Conservation (phyloP, 768 basidiomycete species). For the Lentinus brumalis region DNA sequence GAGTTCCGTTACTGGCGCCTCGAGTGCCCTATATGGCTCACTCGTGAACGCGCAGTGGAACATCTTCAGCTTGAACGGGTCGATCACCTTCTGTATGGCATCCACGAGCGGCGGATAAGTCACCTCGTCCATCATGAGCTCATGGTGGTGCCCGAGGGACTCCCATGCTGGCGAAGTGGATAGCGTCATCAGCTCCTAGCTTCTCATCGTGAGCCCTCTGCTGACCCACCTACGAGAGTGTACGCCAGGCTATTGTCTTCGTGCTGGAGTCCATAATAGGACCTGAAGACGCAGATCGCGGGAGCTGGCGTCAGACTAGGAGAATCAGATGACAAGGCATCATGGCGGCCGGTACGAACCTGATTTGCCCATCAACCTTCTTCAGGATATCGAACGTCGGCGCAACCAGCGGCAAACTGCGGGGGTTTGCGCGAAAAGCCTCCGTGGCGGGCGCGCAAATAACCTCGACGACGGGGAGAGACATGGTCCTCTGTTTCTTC, state of each 20-base stretch:
- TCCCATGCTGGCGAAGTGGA: slow-evolving; percentile 13
- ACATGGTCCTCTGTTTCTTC: too few relatives aligned
- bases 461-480: slow-evolving; percentile 13
- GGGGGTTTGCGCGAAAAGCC: slow-evolving; percentile 10
- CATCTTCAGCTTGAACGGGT: background rate
- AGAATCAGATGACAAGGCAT: background rate
- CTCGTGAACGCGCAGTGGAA: slow-evolving; percentile 10
- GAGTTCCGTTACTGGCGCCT: slow-evolving; percentile 16
- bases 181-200: background rate
- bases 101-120: slow-evolving; percentile 8
- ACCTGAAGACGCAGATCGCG: background rate
- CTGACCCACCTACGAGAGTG: slow-evolving; percentile 15
- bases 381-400: slow-evolving; percentile 10
- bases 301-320: background rate
- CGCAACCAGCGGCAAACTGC: slow-evolving; percentile 5
- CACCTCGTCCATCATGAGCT: slow-evolving; percentile 7
- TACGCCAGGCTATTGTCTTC: slow-evolving; percentile 16
- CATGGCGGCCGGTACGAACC: slow-evolving; percentile 1
- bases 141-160: slow-evolving; percentile 10
- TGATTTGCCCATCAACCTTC: slow-evolving; percentile 2
- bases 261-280: slow-evolving; percentile 17
- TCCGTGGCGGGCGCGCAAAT: slow-evolving; percentile 7
- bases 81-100: background rate
- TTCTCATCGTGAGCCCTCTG: background rate
- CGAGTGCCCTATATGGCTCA: slow-evolving; percentile 18